Evolutionary conservation across 1,284 basidiomycete species (phyloP).

Genomic region (Trichosporon sp.): DNA sequence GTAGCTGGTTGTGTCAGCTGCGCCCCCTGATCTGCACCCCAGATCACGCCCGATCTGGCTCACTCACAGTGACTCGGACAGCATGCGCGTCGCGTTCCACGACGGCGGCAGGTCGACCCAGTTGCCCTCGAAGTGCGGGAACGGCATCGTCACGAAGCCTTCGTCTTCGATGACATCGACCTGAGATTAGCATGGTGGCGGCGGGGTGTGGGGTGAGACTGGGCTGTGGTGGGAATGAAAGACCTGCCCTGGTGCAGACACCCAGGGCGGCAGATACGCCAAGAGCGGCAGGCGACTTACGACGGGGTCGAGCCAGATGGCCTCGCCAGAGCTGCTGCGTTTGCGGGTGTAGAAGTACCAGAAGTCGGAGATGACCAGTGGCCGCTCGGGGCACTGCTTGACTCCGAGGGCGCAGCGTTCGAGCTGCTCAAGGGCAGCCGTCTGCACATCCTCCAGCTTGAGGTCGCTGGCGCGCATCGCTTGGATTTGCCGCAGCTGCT

Average conservation of each 20-base stretch:
- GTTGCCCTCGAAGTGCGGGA: background rate
- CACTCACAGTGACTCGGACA: conserved; percentile 4
- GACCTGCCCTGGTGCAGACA: too few relatives aligned
- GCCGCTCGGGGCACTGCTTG: conserved; percentile 29
- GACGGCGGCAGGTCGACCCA: background rate
- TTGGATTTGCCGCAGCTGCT: conserved; percentile 37
- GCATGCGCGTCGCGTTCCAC: conserved; percentile 4
- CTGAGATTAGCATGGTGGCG: background rate
- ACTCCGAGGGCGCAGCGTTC: conserved; percentile 30
- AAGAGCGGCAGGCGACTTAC: conserved; percentile 22
- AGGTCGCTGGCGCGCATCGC: conserved; percentile 17
- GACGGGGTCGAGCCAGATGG: conserved; percentile 32
- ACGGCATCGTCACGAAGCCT: background rate
- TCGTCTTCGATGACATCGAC: background rate
- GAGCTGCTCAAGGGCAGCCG: conserved; percentile 22
- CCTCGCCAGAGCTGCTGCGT: conserved; percentile 29
- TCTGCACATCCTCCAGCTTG: background rate
- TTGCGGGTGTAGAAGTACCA: conserved; percentile 29
- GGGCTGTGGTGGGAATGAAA: too few relatives aligned
- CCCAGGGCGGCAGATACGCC: too few relatives aligned
- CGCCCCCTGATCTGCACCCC: background rate
- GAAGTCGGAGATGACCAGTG: conserved; percentile 36
- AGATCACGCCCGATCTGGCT: background rate
- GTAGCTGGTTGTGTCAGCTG: background rate
- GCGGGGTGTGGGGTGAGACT: too few relatives aligned